Percentiles rank a stretch among this genome's conserved stretches.
phyloP scores from a whole-genome alignment of 176 grass and related monocot genomes.

The Pharus latifolius region DNA sequence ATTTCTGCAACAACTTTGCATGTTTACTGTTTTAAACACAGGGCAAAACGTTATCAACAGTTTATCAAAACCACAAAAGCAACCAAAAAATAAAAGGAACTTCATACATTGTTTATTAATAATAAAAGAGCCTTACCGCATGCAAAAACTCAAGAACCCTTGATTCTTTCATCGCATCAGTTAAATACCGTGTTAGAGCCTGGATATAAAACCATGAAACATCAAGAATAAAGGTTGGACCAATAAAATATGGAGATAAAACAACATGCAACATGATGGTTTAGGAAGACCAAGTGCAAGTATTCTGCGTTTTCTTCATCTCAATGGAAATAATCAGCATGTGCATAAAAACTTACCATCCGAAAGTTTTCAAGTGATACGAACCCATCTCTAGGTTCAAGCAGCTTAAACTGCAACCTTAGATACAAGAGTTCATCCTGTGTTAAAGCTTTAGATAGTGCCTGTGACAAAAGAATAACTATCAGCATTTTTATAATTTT shows the following conservation, averaged over 20 bases:
- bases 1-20: not conserved
- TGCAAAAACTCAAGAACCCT: slow-evolving; percentile 63
- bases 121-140: slow-evolving; percentile 31
- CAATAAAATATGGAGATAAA: not conserved
- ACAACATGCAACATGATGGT: not conserved
- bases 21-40: not conserved
- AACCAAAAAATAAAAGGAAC: not conserved
- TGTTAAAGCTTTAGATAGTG: slow-evolving; percentile 76
- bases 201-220: slow-evolving; percentile 28
- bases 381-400: slow-evolving; percentile 80
- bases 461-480: slow-evolving; percentile 40
- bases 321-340: slow-evolving; percentile 2
- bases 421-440: slow-evolving; percentile 92
- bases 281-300: not conserved
- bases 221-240: slow-evolving; percentile 1
- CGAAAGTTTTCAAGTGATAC: slow-evolving; percentile 75
- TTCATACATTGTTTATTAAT: slow-evolving; percentile 2
- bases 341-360: slow-evolving; percentile 37
- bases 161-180: slow-evolving; percentile 74
- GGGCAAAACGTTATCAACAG: not conserved
- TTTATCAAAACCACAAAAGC: not conserved
- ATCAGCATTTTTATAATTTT: not conserved
- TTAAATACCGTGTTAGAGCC: slow-evolving; percentile 53
- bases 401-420: slow-evolving; percentile 67
- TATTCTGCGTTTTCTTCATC: not conserved